Base-by-base conservation (phyloP, 208 protist species). In the Trypanosoma lewisi region DNA sequence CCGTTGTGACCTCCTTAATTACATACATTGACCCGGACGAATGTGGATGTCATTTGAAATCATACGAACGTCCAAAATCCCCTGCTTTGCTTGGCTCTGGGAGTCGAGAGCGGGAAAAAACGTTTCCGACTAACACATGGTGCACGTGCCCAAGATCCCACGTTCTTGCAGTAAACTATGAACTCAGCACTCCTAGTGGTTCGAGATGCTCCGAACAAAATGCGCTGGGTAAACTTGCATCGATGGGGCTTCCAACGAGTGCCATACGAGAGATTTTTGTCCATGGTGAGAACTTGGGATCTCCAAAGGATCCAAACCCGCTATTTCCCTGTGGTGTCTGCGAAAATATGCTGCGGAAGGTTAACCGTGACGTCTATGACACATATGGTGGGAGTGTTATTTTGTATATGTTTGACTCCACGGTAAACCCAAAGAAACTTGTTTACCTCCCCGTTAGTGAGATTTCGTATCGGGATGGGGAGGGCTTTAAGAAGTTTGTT, bases 161-260 rank as follows among this genome's bases (percentile, higher is more conserved):
- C 51, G 87, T 82, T n/a, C 75, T 93, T 4, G 85, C 79, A 17
- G 83, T 96, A 17, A 96, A 96, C 66, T 96, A 96, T 64, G 87
- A 93, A 63, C 83, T 96, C n/a, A 91, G 81, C 64, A 96, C 90
- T 2, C 90, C 90, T 19, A 93, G 83, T 50, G 90, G 90, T 4
- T 96, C 90, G 25, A 79, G 90, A 27, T 96, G 90, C 70, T 93
- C 86, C 12, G 87, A 96, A 73, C 90, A 96, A 75, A 96, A 96
- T 49, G 86, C 75, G 47, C 82, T 96, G 77, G 90, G 86, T 7
- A 88, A 89, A 61, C 69, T 96, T 6, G 90, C 90, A 34, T 75
- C 84, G 6, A 62, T 81, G 4, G 90, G 90, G 11, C 68, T 87
- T 4, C 87, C 90, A 14, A 93, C 90, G 16, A 87, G 78, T 71